Evolutionary conservation across 2,329 filamentous ascomycete species (phyloP), one percentile per base, ranked within the genome.

Genomic region (Lecanicillium sp.): DNA sequence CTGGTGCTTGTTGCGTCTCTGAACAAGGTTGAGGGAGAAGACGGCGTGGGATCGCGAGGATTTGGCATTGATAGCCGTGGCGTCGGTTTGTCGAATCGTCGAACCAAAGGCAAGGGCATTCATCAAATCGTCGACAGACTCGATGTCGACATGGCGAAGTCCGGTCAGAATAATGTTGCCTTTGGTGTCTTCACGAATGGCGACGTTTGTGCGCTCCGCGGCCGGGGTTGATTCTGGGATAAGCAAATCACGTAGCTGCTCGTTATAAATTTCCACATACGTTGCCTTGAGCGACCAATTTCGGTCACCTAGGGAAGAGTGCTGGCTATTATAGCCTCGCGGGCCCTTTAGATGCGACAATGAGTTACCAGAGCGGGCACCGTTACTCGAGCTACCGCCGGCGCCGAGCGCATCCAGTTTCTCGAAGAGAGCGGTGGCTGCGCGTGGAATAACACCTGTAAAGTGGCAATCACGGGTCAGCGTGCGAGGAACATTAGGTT

Each of bases 241-340:
- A 27, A 98, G 71, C 13, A 98, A 71, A 68, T 98, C 92, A 51
- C 92, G 81, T 20, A 96, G 70, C 55, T 94, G 85, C 62, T 98
- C 92, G 56, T 98, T 96, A 67, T 98, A 98, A 48, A 98, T 98
- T 69, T 96, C 77, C 46, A 95, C 85, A 55, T 95, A 95, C 1
- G 89, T 95, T 9, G 90, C 92, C 59, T 85, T 94, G 52, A 98
- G 68, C 37, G 86, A 83, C 92, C 92, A 98, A 45, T 73, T 84
- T 59, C 83, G 88, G 35, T 92, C 85, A 3, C 64, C 55, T 30
- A 70, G 65, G 42, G 77, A 72, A 33, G 53, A 52, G 37, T 58
- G 55, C 41, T 59, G 58, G 22, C 41, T 52, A n/a, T n/a, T n/a
- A 50, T 94, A 92, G 46, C 87, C 78, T 33, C 79, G 75, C 1